Evolutionary conservation across 176 grass and related monocot species (phyloP).

Genomic region (Bonia amplexicaulis): DNA sequence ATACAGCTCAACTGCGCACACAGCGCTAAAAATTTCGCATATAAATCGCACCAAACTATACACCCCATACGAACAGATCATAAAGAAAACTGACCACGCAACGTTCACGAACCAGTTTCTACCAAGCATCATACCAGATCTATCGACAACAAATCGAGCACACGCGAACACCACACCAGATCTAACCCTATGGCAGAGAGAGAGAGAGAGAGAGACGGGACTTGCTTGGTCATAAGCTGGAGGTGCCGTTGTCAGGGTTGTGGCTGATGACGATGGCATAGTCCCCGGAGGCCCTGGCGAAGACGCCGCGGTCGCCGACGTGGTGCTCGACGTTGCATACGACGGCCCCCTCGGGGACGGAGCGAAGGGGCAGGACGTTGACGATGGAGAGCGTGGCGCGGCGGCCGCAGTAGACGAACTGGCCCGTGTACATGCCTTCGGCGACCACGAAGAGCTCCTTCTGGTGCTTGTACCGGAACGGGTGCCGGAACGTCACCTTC

Average conservation of each 20-base stretch:
- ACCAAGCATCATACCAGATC: too few relatives aligned
- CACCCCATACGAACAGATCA: too few relatives aligned
- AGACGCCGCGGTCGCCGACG: slow-evolving; percentile 83
- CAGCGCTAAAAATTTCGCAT: too few relatives aligned
- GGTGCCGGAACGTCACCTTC: slow-evolving; percentile 75
- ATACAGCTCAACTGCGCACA: too few relatives aligned
- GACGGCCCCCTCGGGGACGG: slow-evolving; percentile 75
- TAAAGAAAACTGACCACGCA: too few relatives aligned
- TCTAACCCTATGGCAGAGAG: too few relatives aligned
- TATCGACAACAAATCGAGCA: too few relatives aligned
- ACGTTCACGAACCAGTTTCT: too few relatives aligned
- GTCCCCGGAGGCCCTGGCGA: slow-evolving; percentile 66
- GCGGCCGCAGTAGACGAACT: slow-evolving; percentile 89
- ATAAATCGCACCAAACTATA: too few relatives aligned
- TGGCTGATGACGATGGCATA: slow-evolving; percentile 91
- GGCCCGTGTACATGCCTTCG: slow-evolving; percentile 91
- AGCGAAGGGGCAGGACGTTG: slow-evolving; percentile 70
- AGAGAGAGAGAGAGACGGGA: too few relatives aligned
- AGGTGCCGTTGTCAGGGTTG: slow-evolving; percentile 87
- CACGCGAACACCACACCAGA: too few relatives aligned
- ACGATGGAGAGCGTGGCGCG: slow-evolving; percentile 63
- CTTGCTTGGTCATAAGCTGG: slow-evolving; percentile 17
- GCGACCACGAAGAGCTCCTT: slow-evolving; percentile 91
- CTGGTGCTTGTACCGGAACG: slow-evolving; percentile 80
- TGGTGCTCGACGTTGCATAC: slow-evolving; percentile 95